phyloP scores from a whole-genome alignment of 192 early-diverging fungal genomes.

The Backusella macrospora region DNA sequence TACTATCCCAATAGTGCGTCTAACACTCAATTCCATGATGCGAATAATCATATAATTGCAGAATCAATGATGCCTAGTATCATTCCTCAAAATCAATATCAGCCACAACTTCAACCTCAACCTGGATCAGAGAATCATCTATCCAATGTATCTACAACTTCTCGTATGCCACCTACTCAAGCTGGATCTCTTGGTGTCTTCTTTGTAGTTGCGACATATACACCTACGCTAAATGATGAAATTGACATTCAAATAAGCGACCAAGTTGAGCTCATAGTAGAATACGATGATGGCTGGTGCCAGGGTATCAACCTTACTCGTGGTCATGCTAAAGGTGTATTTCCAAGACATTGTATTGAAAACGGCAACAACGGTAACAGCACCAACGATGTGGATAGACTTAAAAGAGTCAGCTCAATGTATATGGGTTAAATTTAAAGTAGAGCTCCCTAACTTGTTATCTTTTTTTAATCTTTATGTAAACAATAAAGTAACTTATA shows the following conservation, averaged over 20 bases:
- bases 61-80: not conserved
- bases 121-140: not conserved
- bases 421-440: slow-evolving; percentile 15
- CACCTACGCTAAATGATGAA: slow-evolving; percentile 60
- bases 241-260: slow-evolving; percentile 59
- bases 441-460: not conserved
- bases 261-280: slow-evolving; percentile 53
- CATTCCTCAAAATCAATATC: slow-evolving; percentile 14
- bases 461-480: slow-evolving; percentile 7
- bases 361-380: not conserved
- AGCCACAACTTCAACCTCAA: slow-evolving; percentile 8
- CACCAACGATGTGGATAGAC: not conserved
- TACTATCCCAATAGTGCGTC: not conserved
- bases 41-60: slow-evolving; percentile 14
- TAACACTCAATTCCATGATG: slow-evolving; percentile 19
- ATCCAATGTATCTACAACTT: not conserved
- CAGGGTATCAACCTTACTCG: slow-evolving; percentile 56
- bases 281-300: slow-evolving; percentile 67
- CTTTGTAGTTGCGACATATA: slow-evolving; percentile 48
- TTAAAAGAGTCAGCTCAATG: slow-evolving; percentile 31
- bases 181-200: slow-evolving; percentile 54
- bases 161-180: slow-evolving; percentile 17
- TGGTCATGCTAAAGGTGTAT: slow-evolving; percentile 53
- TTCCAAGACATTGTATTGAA: slow-evolving; percentile 58
- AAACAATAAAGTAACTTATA: not conserved